Base-by-base conservation (phyloP, 768 basidiomycete genomes). In the Boletus patriciae region DNA sequence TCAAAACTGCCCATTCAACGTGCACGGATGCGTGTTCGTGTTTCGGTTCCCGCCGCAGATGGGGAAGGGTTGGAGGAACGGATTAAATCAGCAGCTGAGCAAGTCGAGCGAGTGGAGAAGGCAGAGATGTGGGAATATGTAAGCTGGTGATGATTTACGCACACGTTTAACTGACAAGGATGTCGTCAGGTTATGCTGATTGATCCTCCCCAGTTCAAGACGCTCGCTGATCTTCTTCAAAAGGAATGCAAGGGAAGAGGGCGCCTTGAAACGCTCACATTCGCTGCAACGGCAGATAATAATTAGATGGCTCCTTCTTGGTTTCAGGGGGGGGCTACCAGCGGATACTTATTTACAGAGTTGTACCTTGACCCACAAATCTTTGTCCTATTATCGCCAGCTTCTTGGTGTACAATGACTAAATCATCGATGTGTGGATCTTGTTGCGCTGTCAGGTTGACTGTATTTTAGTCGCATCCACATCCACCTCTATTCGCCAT, bases 1-100 rank as follows among this genome's bases (percentile, higher is more conserved):
- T 90, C 89, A 1, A 89, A 84, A n/a, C 79, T 99, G 12, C 93
- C 94, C 1, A 96, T 99, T 57, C 89, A 96, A 66, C 83, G 95
- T 44, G 92, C 95, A 7, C 80, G 90, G 49, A 98, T 99, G 97
- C 84, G 94, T 16, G 82, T 99, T 6, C 84, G 92, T 34, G 81
- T 98, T 19, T 80, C 83, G 5, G 80, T 98, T 70, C 89, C 94
- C 1, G 60, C 71, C 6, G 70, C 68, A 7, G 89, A 93, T 52
- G 86, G 80, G 21, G 85, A 87, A 63, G 76, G 80, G 29, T 72
- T 97, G 23, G 83, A 85, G 53, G 84, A 88, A 50, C 83, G 85
- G 73, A 74, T 99, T 4, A 61, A 87, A 21, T 84, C 85, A 62
- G 77, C 84, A 42, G 87, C 88, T 3, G 91, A 94, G 64, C 90